Base-by-base conservation (phyloP, 108 stramenopile genomes). In the Cyclotella distinguenda region DNA sequence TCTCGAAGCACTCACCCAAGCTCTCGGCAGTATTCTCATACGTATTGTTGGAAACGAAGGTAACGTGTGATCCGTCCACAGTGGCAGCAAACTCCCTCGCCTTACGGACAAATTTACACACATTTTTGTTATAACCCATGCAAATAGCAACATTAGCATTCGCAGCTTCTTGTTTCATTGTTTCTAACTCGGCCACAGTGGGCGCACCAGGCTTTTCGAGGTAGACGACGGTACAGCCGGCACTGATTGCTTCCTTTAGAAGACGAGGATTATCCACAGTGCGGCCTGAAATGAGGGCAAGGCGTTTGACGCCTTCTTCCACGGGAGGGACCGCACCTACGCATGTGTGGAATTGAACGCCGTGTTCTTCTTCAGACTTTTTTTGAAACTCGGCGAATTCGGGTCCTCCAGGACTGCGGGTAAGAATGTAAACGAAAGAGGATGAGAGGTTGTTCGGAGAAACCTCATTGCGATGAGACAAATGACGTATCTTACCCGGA, bases 51-150 rank as follows among this genome's bases (percentile, higher is more conserved):
- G 87, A 86, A 42, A 96, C 88, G 67, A 96, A 93, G 54, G 95
- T 93, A 27, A 93, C 84, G 43, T 88, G 84, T 28, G 82, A 80
- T 45, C 84, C 92, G 1, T 62, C 62, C 18, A 45, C 66, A 32
- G 50, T 39, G 23, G 86, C 81, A 7, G 85, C 83, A 51, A 70
- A 87, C 49, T 93, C 91, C 10, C 88, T 77, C 10, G 89, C 84
- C 63, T 87, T 90, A 42, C 72, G 52, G 32, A 93, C 92, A 64
- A 87, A 96, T 74, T 91, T 93, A 87, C 88, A 90, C 7, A 96
- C 95, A 60, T 96, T 96, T 80, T 96, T 96, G 76, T 96, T 96
- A 89, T 91, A 96, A 48, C 95, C 91, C 95, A 96, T 96, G 70
- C 88, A 84, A 53, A 96, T 89, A 3, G 57, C 45, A n/a, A 90